Percentiles rank a stretch among this genome's conserved stretches.
These are phyloP conservation scores for Chaetomium olivaceum DNA, from an alignment of 2,329 filamentous ascomycete genomes.

Conservation along the genomic window DNA sequence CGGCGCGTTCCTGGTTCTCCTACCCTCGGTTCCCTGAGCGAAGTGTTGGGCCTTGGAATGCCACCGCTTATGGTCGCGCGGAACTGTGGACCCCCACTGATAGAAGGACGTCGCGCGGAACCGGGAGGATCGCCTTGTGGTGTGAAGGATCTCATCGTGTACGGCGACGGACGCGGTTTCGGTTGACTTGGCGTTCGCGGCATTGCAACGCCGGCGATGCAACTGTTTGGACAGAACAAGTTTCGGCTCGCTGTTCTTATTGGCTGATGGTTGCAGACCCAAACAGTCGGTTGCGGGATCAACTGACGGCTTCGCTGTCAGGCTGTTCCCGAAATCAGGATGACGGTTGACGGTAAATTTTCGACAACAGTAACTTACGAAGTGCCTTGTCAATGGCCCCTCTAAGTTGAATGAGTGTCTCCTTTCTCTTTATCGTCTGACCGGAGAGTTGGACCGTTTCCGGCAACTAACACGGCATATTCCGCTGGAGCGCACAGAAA, in stretches of 20 bases:
- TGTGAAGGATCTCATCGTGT: slow-evolving; percentile 31
- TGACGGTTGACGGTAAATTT: neutral
- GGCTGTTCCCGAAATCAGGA: neutral
- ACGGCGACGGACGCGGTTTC: slow-evolving; percentile 16
- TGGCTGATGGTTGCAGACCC: slow-evolving; percentile 3
- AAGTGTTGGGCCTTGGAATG: slow-evolving; percentile 34
- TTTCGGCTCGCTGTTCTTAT: slow-evolving; percentile 13
- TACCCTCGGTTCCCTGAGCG: slow-evolving; percentile 37
- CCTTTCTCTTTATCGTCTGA: neutral
- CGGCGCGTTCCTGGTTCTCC: slow-evolving; percentile 14
- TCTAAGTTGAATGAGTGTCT: neutral
- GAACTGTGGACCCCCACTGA: slow-evolving; percentile 32
- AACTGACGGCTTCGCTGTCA: neutral
- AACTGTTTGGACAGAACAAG: slow-evolving; percentile 21
- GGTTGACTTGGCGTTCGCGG: slow-evolving; percentile 24
- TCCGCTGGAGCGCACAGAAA: neutral
- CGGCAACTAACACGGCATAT: neutral
- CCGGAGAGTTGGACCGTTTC: neutral
- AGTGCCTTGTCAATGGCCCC: neutral
- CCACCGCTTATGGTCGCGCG: slow-evolving; percentile 32
- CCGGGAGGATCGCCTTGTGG: slow-evolving; percentile 36
- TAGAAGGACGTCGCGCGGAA: slow-evolving; percentile 31
- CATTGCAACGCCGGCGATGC: slow-evolving; percentile 8
- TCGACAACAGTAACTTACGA: neutral
- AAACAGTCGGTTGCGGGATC: slow-evolving; percentile 11